Conservation (phyloP, 2,329 filamentous ascomycete species). For the Elsinoe perseae region DNA sequence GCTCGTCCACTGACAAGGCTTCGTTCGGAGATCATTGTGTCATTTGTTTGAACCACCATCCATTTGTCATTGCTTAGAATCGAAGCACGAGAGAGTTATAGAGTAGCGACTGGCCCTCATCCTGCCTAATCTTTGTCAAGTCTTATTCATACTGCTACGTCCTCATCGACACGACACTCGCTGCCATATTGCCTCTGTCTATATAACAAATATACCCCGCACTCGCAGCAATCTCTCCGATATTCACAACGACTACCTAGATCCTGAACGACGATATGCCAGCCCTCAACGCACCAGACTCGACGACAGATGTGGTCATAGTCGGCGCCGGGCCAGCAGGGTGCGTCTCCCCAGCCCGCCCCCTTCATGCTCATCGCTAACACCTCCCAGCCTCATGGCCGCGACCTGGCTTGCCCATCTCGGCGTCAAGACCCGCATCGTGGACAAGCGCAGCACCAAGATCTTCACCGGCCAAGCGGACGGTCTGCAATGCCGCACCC, state of each 20-base stretch:
- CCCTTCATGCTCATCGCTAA: neutral
- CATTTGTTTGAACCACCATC: neutral
- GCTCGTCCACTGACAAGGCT: neutral
- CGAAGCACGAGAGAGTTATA: neutral
- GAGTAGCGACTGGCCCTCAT: neutral
- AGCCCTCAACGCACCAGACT: constrained; percentile 3
- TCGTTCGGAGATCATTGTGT: constrained; percentile 3
- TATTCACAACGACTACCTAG: neutral
- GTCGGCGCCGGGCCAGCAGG: constrained; percentile 44
- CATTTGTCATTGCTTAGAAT: constrained; percentile 14
- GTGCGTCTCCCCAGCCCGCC: neutral
- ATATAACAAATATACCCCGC: neutral
- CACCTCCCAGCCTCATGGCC: constrained; percentile 34
- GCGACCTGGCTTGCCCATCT: constrained; percentile 43
- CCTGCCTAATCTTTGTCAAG: neutral
- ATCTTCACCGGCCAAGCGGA: constrained; percentile 39
- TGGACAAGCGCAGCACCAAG: constrained; percentile 37
- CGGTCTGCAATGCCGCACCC: constrained; percentile 56
- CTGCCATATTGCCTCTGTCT: neutral
- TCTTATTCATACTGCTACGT: neutral
- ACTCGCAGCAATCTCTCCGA: neutral
- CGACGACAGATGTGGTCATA: constrained; percentile 29
- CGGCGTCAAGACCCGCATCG: constrained; percentile 43
- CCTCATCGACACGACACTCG: neutral
- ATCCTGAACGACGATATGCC: neutral